Evolutionary conservation across 2,329 filamentous ascomycete genomes (phyloP).

Genomic region (Diaporthe citriasiana): DNA sequence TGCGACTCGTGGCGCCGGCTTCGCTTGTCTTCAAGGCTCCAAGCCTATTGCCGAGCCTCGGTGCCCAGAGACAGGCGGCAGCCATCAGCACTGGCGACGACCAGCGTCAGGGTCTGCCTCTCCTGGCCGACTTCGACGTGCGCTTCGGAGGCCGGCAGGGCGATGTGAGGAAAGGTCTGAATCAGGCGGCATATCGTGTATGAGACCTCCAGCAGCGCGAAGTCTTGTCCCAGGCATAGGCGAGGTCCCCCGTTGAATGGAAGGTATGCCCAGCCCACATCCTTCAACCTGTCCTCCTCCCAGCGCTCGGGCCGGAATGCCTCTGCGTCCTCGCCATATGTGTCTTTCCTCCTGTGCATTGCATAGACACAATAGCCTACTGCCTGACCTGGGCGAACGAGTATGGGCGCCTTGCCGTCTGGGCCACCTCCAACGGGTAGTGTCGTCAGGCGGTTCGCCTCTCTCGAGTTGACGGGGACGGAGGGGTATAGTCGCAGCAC

Average conservation of each 20-base stretch:
- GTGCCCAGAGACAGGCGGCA: conserved; percentile 7
- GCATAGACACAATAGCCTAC: conserved; percentile 51
- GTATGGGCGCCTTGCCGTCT: conserved; percentile 50
- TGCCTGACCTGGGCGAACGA: conserved; percentile 48
- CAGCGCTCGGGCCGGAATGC: conserved; percentile 56
- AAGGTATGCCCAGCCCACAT: conserved; percentile 52
- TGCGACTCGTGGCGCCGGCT: background rate
- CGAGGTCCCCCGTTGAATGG: conserved; percentile 56
- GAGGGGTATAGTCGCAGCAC: conserved; percentile 53
- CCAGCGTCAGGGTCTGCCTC: conserved; percentile 46
- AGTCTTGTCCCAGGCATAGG: conserved; percentile 54
- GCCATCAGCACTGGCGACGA: conserved; percentile 35
- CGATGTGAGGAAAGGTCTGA: conserved; percentile 42
- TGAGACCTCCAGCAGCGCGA: conserved; percentile 48
- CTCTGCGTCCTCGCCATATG: conserved; percentile 54
- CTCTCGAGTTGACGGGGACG: conserved; percentile 52
- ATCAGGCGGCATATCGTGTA: conserved; percentile 43
- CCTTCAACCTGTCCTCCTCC: conserved; percentile 49
- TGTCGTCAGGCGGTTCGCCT: conserved; percentile 49
- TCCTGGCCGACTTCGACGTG: conserved; percentile 44
- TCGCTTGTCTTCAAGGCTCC: background rate
- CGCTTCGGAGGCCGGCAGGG: conserved; percentile 42
- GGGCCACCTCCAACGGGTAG: conserved; percentile 55
- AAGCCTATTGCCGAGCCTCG: background rate
- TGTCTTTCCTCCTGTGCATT: conserved; percentile 52